Base-by-base conservation (phyloP, 176 grass and related monocot species). In the Aegilops bicornis region DNA sequence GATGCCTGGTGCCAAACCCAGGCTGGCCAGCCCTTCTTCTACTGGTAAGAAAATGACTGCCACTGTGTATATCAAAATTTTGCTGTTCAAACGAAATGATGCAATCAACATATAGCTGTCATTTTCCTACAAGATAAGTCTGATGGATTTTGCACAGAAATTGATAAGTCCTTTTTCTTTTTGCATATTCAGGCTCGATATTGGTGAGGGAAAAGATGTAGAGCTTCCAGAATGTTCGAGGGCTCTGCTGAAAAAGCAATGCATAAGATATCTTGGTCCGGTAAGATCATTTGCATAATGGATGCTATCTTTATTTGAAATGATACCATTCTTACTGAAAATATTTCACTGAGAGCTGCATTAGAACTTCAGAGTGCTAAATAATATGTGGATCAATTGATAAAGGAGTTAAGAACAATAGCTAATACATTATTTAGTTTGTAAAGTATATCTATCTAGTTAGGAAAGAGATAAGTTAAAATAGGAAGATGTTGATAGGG, bases 11-110 rank as follows among this genome's bases (percentile, higher is more conserved):
- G 76, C 76, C 23, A 89, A 90, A 97, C 92, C 81, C 79, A 95
- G 74, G 94, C 89, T 33, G 94, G 94, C 50, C 85, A 99, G 71
- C 97, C 97, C 10, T 99, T 99, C 90, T 99, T 99, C 91, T 97
- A 99, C 83, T 99, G 97, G 97, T 97, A 85, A 90, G 79, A 78
- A 83, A 43, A 76, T 69, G 23, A 42, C 20, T 48, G 8, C 1
- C 8, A 47, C 67, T 8, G 5, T 10, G 5, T 31, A 32, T 77
- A 77, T 69, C 69, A 19, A 40, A 8, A 10, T 35, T 69, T 36
- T 60, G 1, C 74, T 31, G 3, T 60, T 68, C 1, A 36, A 59
- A 48, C 14, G 7, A 79, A 73, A 67, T 45, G 36, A 27, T 16
- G 1, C 10, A 59, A 23, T 11, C 16, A 15, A 3, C 48, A 25